Percentiles rank a stretch among this genome's conserved stretches.
phyloP scores from a whole-genome alignment of 306 rosid genomes.

The peach (Prunus persica) region DNA sequence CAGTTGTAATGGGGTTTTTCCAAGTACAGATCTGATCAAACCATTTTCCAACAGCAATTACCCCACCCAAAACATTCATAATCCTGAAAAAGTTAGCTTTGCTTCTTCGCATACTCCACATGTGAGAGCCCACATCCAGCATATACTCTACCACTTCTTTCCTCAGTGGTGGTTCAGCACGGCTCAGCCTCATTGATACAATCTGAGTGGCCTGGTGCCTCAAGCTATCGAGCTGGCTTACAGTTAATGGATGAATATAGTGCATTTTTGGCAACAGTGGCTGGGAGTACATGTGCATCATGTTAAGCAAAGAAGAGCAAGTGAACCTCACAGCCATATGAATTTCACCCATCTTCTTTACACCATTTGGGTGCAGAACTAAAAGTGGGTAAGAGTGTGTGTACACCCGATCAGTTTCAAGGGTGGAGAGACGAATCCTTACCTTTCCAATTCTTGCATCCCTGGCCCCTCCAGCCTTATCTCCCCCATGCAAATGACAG shows the following conservation, averaged over 20 bases:
- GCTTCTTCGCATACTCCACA: conserved; percentile 99
- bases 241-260: conserved; percentile 82
- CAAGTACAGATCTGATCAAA: conserved; percentile 95
- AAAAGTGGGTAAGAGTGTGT: conserved; percentile 92
- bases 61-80: conserved; percentile 84
- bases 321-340: conserved; percentile 96
- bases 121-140: conserved; percentile 94
- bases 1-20: conserved; percentile 93
- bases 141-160: conserved; percentile 91
- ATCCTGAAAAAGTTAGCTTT: conserved; percentile 94
- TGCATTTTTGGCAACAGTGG: conserved; percentile 97
- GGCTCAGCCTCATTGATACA: conserved; percentile 77
- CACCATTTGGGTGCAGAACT: conserved; percentile 79
- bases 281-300: conserved; percentile 97
- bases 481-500: conserved; percentile 88
- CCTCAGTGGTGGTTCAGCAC: conserved; percentile 92
- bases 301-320: conserved; percentile 84
- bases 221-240: conserved; percentile 86
- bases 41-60: conserved; percentile 97
- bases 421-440: conserved; percentile 89
- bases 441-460: conserved; percentile 94
- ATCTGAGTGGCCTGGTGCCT: conserved; percentile 96
- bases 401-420: conserved; percentile 87
- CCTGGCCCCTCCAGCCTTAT: conserved; percentile 59
- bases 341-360: conserved; percentile 98